Conservation (phyloP, 805 yeast species). For the Naumovozyma castellii region DNA sequence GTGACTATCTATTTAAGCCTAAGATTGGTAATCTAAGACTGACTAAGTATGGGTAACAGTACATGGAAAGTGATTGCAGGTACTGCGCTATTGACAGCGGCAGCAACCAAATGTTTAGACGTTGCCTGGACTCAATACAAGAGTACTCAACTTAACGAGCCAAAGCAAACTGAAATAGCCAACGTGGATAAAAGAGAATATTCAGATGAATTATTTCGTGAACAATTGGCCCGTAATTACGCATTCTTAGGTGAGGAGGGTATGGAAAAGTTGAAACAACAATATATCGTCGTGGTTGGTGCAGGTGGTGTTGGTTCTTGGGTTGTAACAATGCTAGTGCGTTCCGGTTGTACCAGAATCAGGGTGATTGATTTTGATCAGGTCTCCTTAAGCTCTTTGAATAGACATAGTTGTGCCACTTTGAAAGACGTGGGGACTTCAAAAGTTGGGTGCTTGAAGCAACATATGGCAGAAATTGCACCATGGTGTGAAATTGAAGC, state of each 20-base stretch:
- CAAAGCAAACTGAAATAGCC: not conserved
- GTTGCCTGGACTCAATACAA: slow-evolving; percentile 19
- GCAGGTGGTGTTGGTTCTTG: slow-evolving; percentile 99
- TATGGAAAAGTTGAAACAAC: slow-evolving; percentile 57
- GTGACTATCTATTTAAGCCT: too few relatives aligned
- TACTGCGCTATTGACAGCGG: slow-evolving; percentile 28
- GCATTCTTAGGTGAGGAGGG: slow-evolving; percentile 88
- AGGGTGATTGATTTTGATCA: slow-evolving; percentile 92
- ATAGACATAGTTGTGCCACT: slow-evolving; percentile 93
- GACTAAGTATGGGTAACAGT: slow-evolving; percentile 3
- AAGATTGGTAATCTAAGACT: too few relatives aligned
- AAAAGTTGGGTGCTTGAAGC: slow-evolving; percentile 71
- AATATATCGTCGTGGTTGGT: slow-evolving; percentile 74
- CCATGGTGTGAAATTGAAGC: slow-evolving; percentile 92
- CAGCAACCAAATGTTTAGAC: slow-evolving; percentile 26
- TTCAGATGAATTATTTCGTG: slow-evolving; percentile 69
- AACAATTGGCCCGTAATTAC: slow-evolving; percentile 87
- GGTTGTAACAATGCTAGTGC: slow-evolving; percentile 81
- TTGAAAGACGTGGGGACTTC: slow-evolving; percentile 85
- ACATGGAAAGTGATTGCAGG: slow-evolving; percentile 26
- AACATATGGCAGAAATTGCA: slow-evolving; percentile 62
- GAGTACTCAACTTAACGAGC: slow-evolving; percentile 1
- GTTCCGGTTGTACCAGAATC: slow-evolving; percentile 78
- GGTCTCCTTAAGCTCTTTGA: slow-evolving; percentile 82
- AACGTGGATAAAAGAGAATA: slow-evolving; percentile 18